Evolutionary conservation across 495 filamentous ascomycete species (phyloP).

Genomic region (Margaritispora aquatica): DNA sequence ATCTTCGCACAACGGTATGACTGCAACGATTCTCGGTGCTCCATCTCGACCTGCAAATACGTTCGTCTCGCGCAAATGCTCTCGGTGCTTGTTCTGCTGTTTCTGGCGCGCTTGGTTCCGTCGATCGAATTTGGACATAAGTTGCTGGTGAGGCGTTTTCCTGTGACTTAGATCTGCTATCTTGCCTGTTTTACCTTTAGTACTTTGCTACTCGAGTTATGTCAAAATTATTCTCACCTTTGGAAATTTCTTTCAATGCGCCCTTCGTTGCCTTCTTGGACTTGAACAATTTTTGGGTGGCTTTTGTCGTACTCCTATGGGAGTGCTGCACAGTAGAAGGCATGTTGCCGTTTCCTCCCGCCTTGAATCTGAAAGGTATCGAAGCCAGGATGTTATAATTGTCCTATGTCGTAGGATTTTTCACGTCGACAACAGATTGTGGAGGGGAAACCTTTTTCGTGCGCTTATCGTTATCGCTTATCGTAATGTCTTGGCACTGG

Average conservation of each 20-base stretch:
- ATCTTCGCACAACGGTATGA: conserved; percentile 75
- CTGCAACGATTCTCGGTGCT: conserved; percentile 85
- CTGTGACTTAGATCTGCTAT: conserved; percentile 55
- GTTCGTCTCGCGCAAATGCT: conserved; percentile 65
- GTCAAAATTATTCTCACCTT: conserved; percentile 56
- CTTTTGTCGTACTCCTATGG: conserved; percentile 87
- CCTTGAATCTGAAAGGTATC: conserved; percentile 83
- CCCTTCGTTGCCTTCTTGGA: conserved; percentile 84
- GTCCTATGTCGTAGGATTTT: not conserved
- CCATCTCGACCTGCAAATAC: conserved; percentile 80
- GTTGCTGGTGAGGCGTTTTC: conserved; percentile 88
- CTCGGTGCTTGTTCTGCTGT: conserved; percentile 71
- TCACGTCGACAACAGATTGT: not conserved
- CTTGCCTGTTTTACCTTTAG: conserved; percentile 42
- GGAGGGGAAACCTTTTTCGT: conserved; percentile 11
- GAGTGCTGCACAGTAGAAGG: conserved; percentile 61
- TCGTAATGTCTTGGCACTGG: conserved; percentile 12
- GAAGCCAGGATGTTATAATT: conserved; percentile 33
- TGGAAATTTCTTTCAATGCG: conserved; percentile 69
- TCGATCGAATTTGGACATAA: conserved; percentile 94
- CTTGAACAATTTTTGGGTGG: conserved; percentile 82
- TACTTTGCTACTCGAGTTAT: not conserved
- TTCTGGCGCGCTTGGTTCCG: conserved; percentile 88
- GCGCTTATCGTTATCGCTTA: conserved; percentile 18
- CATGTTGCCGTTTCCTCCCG: conserved; percentile 63